These are phyloP conservation scores for Bifiguratus adelaidae DNA, from an alignment of 192 early-diverging fungal species.

Conservation along the genomic window DNA sequence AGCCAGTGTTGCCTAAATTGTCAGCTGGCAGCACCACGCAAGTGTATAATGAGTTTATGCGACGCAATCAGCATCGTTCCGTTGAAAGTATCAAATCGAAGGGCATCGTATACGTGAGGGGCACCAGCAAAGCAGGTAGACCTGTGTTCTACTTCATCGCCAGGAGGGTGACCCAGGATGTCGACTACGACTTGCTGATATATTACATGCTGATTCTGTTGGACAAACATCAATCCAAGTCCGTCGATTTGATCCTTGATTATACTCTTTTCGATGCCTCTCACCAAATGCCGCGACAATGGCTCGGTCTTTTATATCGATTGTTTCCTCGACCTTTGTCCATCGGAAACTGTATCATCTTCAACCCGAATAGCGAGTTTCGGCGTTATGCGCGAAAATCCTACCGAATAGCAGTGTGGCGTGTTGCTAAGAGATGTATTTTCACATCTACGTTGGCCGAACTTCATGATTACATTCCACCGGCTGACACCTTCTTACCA, in stretches of 20 bases:
- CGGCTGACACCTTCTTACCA: slow-evolving; percentile 45
- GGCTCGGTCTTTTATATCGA: slow-evolving; percentile 42
- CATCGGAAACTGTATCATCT: too few relatives aligned
- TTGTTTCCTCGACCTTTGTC: slow-evolving; percentile 42
- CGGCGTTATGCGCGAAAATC: slow-evolving; percentile 34
- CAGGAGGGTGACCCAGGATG: slow-evolving; percentile 41
- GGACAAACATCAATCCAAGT: slow-evolving; percentile 27
- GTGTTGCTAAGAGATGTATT: slow-evolving; percentile 34
- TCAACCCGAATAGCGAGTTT: slow-evolving; percentile 56
- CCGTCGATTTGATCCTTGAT: slow-evolving; percentile 63
- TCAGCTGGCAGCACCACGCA: slow-evolving; percentile 3
- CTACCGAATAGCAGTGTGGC: slow-evolving; percentile 8
- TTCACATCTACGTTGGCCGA: slow-evolving; percentile 45
- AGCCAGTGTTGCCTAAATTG: neutral
- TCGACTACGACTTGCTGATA: slow-evolving; percentile 61
- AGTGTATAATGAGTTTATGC: slow-evolving; percentile 36
- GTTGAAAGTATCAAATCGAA: slow-evolving; percentile 38
- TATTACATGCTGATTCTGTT: slow-evolving; percentile 44
- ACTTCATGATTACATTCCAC: slow-evolving; percentile 47
- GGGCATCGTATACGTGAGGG: slow-evolving; percentile 55
- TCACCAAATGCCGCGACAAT: slow-evolving; percentile 54
- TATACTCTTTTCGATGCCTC: slow-evolving; percentile 47
- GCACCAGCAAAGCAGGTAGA: slow-evolving; percentile 50
- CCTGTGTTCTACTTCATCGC: slow-evolving; percentile 63
- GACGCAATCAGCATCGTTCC: slow-evolving; percentile 30